Conservation (phyloP, 768 basidiomycete species). For the Peribolospora baueri region DNA sequence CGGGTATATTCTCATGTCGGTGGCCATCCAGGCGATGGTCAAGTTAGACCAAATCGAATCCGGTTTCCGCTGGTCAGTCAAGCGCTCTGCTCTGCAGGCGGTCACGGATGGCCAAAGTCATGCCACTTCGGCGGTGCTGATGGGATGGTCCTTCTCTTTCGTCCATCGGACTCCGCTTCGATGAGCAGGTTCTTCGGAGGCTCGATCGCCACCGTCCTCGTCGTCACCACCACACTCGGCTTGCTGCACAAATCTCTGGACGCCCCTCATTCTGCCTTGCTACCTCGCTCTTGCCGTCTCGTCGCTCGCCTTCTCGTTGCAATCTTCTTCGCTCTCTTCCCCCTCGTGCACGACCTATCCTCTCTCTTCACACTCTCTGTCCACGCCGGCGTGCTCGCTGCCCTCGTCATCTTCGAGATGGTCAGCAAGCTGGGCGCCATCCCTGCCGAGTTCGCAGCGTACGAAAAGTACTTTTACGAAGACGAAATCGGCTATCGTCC, state of each 20-base stretch:
- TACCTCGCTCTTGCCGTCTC: background rate
- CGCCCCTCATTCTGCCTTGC: background rate
- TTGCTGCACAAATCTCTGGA: slow-evolving; percentile 10
- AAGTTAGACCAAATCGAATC: slow-evolving; percentile 6
- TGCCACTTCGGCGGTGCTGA: no score
- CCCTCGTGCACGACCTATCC: background rate
- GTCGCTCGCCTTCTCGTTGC: background rate
- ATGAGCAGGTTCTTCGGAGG: slow-evolving; percentile 15
- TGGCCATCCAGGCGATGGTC: slow-evolving; percentile 12
- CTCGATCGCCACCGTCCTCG: slow-evolving; percentile 12
- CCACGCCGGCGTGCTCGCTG: background rate
- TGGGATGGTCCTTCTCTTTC: no score
- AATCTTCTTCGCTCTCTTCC: background rate
- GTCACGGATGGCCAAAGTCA: no score
- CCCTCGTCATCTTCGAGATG: background rate
- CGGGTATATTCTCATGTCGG: slow-evolving; percentile 13
- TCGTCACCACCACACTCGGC: slow-evolving; percentile 12
- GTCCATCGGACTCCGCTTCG: background rate
- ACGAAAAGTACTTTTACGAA: no score
- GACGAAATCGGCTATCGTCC: no score
- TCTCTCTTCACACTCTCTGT: background rate
- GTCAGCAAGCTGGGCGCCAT: slow-evolving; percentile 1
- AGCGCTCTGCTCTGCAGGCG: background rate
- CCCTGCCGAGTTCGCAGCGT: no score
- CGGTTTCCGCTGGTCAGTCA: slow-evolving; percentile 1